phyloP scores from a whole-genome alignment of 257 asterid genomes.

The Ballota nigra region DNA sequence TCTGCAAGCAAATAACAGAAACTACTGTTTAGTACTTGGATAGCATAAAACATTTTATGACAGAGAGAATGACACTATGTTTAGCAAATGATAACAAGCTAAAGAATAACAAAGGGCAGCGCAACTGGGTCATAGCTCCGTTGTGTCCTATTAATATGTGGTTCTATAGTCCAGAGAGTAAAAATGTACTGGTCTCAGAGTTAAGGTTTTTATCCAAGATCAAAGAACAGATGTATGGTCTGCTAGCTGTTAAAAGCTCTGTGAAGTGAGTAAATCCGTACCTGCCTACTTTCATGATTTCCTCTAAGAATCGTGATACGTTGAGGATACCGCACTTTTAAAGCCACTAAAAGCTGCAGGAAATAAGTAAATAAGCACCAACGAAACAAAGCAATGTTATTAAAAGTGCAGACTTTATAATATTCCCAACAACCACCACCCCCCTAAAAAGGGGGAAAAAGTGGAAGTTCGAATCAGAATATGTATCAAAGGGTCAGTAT shows the following conservation, averaged over 20 bases:
- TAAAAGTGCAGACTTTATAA: background rate
- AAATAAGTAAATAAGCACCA: constrained; percentile 26
- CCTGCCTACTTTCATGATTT: constrained; percentile 81
- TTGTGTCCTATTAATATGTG: background rate
- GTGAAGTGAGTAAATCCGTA: constrained; percentile 10
- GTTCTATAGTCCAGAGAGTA: background rate
- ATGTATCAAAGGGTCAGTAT: background rate
- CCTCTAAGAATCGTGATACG: constrained; percentile 75
- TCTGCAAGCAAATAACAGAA: constrained; percentile 43
- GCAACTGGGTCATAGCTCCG: constrained; percentile 1
- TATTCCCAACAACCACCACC: background rate
- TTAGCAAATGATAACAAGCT: background rate
- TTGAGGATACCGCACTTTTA: constrained; percentile 72
- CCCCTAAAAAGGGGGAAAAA: too few species aligned
- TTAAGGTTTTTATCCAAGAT: background rate
- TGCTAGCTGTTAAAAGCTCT: background rate
- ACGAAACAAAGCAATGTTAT: constrained; percentile 6
- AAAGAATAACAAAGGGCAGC: background rate
- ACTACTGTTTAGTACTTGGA: constrained; percentile 13
- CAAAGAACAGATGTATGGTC: background rate
- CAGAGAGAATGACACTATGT: background rate
- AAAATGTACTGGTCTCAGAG: background rate
- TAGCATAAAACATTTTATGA: background rate
- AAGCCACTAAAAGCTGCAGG: constrained; percentile 59
- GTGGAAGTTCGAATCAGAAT: background rate